Percentiles rank a stretch among this genome's conserved stretches.
Evolutionary conservation across 2,329 filamentous ascomycete species (phyloP).

Genomic region (Gyromitra esculenta): DNA sequence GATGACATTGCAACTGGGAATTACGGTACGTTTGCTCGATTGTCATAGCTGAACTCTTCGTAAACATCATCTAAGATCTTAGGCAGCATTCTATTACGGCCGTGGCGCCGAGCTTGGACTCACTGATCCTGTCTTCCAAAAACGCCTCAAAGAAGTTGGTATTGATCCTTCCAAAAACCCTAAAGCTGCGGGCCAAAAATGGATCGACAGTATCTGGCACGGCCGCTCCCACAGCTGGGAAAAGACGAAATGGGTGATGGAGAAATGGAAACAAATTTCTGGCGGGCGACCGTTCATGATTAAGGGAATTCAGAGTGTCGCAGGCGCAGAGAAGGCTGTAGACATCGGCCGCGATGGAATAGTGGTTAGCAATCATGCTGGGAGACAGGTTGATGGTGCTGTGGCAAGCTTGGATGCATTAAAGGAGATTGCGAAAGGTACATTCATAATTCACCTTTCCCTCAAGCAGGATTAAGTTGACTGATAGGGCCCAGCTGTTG

Average conservation of each 20-base stretch:
- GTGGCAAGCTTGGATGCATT: slow-evolving; percentile 58
- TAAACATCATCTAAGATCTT: background rate
- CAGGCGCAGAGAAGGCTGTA: slow-evolving; percentile 59
- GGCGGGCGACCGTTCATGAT: slow-evolving; percentile 65
- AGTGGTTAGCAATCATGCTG: slow-evolving; percentile 63
- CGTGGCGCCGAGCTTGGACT: slow-evolving; percentile 70
- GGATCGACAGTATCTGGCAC: slow-evolving; percentile 74
- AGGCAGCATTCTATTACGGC: slow-evolving; percentile 67
- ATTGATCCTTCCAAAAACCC: slow-evolving; percentile 67
- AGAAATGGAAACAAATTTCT: slow-evolving; percentile 69
- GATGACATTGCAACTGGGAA: slow-evolving; percentile 68
- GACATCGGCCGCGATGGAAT: slow-evolving; percentile 61
- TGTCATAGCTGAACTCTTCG: background rate
- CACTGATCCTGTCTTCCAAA: slow-evolving; percentile 69
- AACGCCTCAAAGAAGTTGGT: slow-evolving; percentile 64
- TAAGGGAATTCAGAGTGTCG: slow-evolving; percentile 62
- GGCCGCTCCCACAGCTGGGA: slow-evolving; percentile 72
- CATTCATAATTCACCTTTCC: no score
- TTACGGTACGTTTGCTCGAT: slow-evolving; percentile 63
- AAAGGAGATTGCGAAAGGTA: slow-evolving; percentile 58
- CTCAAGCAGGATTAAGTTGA: background rate
- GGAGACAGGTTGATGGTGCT: slow-evolving; percentile 61
- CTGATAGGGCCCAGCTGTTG: slow-evolving; percentile 62
- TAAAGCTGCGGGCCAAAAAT: slow-evolving; percentile 68
- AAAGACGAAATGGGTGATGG: slow-evolving; percentile 70